Conservation (phyloP, 1,284 basidiomycete genomes). For the Tilletia indica region DNA sequence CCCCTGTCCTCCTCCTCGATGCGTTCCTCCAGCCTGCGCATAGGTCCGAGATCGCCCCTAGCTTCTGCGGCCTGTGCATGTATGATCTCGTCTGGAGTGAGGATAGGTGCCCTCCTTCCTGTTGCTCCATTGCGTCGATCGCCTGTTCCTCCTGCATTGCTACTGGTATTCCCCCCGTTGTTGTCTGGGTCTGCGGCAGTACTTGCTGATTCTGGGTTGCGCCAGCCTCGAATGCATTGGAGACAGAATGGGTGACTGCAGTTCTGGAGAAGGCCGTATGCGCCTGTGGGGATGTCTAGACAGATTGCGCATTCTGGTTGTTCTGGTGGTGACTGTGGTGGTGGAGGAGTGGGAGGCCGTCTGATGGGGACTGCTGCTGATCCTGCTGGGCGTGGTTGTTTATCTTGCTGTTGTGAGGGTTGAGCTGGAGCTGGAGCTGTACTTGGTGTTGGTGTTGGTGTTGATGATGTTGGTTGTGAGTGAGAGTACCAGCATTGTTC, state of each 20-base stretch:
- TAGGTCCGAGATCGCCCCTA: not conserved
- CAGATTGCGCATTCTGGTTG: slow-evolving; percentile 17
- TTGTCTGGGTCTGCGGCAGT: not conserved
- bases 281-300: not conserved
- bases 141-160: not conserved
- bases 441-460: not conserved
- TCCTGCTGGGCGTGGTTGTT: not conserved
- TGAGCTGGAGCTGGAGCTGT: not conserved
- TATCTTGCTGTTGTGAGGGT: not conserved
- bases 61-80: not conserved
- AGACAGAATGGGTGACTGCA: slow-evolving; percentile 16
- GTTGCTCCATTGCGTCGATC: not conserved
- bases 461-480: not conserved
- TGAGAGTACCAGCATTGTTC: slow-evolving; percentile 11
- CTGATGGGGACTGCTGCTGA: not conserved
- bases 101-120: not conserved
- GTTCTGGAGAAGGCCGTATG: slow-evolving; percentile 12
- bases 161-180: not conserved
- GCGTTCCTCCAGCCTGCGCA: not conserved
- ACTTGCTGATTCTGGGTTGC: not conserved
- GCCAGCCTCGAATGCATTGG: slow-evolving; percentile 1
- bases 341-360: not conserved
- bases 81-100: not conserved
- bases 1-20: not conserved
- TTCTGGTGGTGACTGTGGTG: not conserved